Base-by-base conservation (phyloP, 2,329 filamentous ascomycete genomes). In the Pseudopyrenochaeta lycopersici region DNA sequence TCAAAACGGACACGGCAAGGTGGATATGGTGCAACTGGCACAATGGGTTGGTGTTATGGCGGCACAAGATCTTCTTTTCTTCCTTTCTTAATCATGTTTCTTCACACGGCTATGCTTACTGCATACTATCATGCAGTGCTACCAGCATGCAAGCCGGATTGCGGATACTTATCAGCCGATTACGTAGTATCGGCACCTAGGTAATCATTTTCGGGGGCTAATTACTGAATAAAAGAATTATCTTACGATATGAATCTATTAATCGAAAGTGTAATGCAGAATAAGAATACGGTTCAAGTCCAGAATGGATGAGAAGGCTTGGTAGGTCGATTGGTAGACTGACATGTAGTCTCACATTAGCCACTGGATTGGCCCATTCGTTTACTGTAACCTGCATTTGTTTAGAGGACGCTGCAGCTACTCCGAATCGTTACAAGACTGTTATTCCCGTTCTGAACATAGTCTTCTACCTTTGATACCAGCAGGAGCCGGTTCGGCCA, bases 211-310 rank as follows among this genome's bases (percentile, higher is more conserved):
- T 14, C 7, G 7, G 29, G 15, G 39, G 23, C 11, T 21, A 32
- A 23, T 23, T 18, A 49, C n/a, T 38, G 12, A 20, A 11, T 32
- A 40, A 49, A 53, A 53, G 50, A 39, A 11, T 32, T 44, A 23
- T 31, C 21, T 30, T 20, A 9, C n/a, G 14, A 31, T 4, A 10
- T 40, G 6, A 11, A 40, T 27, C 11, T 9, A 17, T 18, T n/a
- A 15, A 14, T 17, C 20, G 14, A 17, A 1, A 15, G n/a, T n/a
- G n/a, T n/a, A n/a, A n/a, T n/a, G n/a, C n/a, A n/a, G n/a, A n/a
- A n/a, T n/a, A n/a, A n/a, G n/a, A n/a, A n/a, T n/a, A n/a, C n/a
- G n/a, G n/a, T n/a, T n/a, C n/a, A n/a, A n/a, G n/a, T n/a, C n/a
- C n/a, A n/a, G n/a, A n/a, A n/a, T n/a, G n/a, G n/a, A n/a, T n/a